A percentile compares a stretch with the other conserved stretches of the same genome.
Conservation (phyloP, 129 eudicot species). For the Ambrosia trifida region DNA sequence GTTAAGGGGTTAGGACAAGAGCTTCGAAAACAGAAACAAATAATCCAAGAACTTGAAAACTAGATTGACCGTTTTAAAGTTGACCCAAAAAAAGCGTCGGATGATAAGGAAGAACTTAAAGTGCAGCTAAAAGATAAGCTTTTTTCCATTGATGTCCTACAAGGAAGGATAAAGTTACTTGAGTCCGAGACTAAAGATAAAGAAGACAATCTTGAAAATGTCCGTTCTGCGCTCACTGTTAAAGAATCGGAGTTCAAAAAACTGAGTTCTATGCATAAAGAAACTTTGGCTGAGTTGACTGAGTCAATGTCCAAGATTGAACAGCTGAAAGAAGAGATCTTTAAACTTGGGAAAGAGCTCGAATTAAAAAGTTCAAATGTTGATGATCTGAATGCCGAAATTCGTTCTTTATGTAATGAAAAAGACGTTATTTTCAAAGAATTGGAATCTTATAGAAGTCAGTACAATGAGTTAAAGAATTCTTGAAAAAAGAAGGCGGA, state of each 20-base stretch:
- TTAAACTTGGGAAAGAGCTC: slow-evolving; percentile 49
- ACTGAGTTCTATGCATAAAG: slow-evolving; percentile 47
- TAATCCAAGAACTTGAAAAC: slow-evolving; percentile 45
- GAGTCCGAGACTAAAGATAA: slow-evolving; percentile 61
- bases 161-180: slow-evolving; percentile 59
- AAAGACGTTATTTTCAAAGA: slow-evolving; percentile 42
- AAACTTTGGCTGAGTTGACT: slow-evolving; percentile 46
- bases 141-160: slow-evolving; percentile 48
- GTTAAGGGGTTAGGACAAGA: slow-evolving; percentile 54
- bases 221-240: slow-evolving; percentile 45
- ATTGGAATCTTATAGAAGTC: slow-evolving; percentile 38
- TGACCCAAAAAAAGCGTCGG: slow-evolving; percentile 46
- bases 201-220: slow-evolving; percentile 50
- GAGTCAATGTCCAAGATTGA: slow-evolving; percentile 44
- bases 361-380: slow-evolving; percentile 46
- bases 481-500: slow-evolving; percentile 49
- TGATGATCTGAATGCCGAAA: slow-evolving; percentile 44
- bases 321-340: slow-evolving; percentile 43
- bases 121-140: slow-evolving; percentile 58
- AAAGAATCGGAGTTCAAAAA: slow-evolving; percentile 57
- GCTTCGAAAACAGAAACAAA: slow-evolving; percentile 55
- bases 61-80: slow-evolving; percentile 48
- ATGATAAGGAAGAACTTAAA: slow-evolving; percentile 56
- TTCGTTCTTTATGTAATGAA: slow-evolving; percentile 42
- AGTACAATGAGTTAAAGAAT: slow-evolving; percentile 45